These are phyloP conservation scores for Saccharomycopsis fermentans DNA, from an alignment of 805 yeast genomes.

Conservation along the genomic window DNA sequence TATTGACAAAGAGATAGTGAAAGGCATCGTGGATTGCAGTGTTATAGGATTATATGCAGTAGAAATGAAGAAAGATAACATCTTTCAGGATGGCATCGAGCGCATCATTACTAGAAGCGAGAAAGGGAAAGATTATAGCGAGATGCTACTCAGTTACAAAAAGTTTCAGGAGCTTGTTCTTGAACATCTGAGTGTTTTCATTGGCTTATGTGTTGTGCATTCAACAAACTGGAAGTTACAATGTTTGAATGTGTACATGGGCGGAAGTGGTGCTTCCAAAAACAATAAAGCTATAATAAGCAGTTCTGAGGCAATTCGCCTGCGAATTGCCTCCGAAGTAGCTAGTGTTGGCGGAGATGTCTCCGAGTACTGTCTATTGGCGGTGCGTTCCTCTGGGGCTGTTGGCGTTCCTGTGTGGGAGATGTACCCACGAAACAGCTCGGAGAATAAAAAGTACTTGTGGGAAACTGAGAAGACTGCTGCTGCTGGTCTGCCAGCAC, in stretches of 20 bases:
- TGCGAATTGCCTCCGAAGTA: background rate
- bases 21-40: slow-evolving; percentile 12
- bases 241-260: slow-evolving; percentile 11
- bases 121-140: too few relatives aligned
- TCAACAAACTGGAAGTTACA: slow-evolving; percentile 4
- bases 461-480: background rate
- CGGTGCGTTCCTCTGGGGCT: slow-evolving; percentile 6
- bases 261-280: background rate
- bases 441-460: background rate
- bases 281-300: too few relatives aligned
- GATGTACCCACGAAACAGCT: slow-evolving; percentile 21
- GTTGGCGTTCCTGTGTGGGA: slow-evolving; percentile 23
- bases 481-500: background rate
- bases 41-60: slow-evolving; percentile 13
- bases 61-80: background rate
- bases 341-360: background rate
- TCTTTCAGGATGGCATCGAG: background rate
- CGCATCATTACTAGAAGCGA: background rate
- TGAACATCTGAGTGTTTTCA: background rate
- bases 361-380: slow-evolving; percentile 1
- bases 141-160: background rate
- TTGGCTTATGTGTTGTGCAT: slow-evolving; percentile 14
- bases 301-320: background rate
- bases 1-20: background rate
- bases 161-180: slow-evolving; percentile 2